Evolutionary conservation across 2,329 filamentous ascomycete species (phyloP).

Genomic region (Colletotrichum sp.): DNA sequence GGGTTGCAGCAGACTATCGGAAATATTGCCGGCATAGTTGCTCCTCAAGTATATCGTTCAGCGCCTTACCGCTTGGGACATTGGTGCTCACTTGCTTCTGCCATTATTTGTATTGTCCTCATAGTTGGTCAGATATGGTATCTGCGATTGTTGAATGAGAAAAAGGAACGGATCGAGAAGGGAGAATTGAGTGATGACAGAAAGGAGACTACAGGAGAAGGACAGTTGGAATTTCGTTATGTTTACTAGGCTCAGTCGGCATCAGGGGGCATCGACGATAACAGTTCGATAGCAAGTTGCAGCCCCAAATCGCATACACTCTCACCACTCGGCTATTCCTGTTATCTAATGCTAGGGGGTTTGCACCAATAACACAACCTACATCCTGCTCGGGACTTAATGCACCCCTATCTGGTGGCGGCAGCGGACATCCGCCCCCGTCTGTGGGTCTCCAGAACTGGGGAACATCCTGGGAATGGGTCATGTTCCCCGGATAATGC

Average conservation of each 20-base stretch:
- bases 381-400: neutral
- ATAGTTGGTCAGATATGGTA: slow-evolving; percentile 11
- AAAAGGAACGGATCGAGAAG: slow-evolving; percentile 12
- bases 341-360: neutral
- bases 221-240: slow-evolving; percentile 16
- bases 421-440: neutral
- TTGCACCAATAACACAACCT: neutral
- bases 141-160: slow-evolving; percentile 2
- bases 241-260: slow-evolving; percentile 5
- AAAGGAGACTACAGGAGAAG: slow-evolving; percentile 13
- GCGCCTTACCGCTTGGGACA: slow-evolving; percentile 35
- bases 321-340: neutral
- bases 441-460: neutral
- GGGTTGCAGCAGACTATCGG: slow-evolving; percentile 53
- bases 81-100: slow-evolving; percentile 12
- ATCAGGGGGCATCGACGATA: neutral
- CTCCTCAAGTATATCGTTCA: slow-evolving; percentile 23
- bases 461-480: neutral
- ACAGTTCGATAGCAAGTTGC: neutral
- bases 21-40: slow-evolving; percentile 48
- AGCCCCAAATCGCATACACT: neutral
- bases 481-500: neutral
- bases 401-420: neutral
- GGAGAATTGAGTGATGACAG: slow-evolving; percentile 11
- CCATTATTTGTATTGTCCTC: slow-evolving; percentile 13